Evolutionary conservation across 371 early-diverging fungal species (phyloP).

Genomic region (Basidiobolus heterosporus): DNA sequence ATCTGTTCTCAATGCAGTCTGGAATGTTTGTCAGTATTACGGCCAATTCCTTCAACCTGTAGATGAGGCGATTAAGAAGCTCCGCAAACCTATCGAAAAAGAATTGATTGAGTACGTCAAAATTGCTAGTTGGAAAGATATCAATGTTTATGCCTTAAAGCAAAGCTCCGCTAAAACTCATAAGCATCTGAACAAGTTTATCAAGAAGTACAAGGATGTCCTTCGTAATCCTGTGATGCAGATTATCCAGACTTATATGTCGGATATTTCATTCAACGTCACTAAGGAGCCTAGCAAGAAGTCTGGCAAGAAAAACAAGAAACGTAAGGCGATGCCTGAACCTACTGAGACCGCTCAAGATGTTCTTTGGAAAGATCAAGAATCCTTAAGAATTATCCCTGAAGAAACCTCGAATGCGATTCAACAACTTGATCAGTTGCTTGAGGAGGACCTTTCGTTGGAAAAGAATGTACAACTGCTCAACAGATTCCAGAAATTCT

Average conservation of each 20-base stretch:
- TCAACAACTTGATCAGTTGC: not conserved
- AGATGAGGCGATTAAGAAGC: slow-evolving; percentile 26
- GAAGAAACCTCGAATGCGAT: not conserved
- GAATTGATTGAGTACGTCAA: slow-evolving; percentile 85
- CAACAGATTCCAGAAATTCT: not conserved
- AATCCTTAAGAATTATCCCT: not conserved
- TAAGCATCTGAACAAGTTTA: slow-evolving; percentile 71
- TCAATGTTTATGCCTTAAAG: slow-evolving; percentile 82
- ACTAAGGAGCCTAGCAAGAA: slow-evolving; percentile 6
- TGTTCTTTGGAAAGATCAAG: too few species aligned
- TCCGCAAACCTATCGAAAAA: slow-evolving; percentile 62
- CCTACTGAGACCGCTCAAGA: too few species aligned
- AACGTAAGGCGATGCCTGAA: too few species aligned
- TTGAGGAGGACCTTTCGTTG: not conserved
- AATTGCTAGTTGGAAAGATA: slow-evolving; percentile 92
- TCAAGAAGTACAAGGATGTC: slow-evolving; percentile 68
- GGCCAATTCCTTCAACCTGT: slow-evolving; percentile 45
- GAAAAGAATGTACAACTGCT: not conserved
- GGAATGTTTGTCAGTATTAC: slow-evolving; percentile 58
- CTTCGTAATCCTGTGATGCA: slow-evolving; percentile 40
- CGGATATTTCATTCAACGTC: slow-evolving; percentile 13
- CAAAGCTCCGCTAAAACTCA: slow-evolving; percentile 84
- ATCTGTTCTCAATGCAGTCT: slow-evolving; percentile 14
- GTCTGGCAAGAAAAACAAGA: not conserved
- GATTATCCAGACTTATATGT: slow-evolving; percentile 9